Base-by-base conservation (phyloP, 2,329 filamentous ascomycete species). In the Chalara sp. region DNA sequence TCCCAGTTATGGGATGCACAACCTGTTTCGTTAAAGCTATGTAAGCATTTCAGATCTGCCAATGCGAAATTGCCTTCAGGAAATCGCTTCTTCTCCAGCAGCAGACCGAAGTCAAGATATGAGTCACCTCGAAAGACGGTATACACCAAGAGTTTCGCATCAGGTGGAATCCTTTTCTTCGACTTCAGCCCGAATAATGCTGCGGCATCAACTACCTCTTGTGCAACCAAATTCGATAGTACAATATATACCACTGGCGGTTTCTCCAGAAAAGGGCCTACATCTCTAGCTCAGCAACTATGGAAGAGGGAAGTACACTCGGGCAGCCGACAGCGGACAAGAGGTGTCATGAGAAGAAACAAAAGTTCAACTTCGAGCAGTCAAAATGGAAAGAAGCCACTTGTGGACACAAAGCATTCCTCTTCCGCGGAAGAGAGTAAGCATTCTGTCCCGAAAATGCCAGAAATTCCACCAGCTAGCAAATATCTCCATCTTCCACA, bases 401-500 rank as follows among this genome's bases (percentile, higher is more conserved):
- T 50, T 31, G 56, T 58, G 44, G 58, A 62, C 50, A 53, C 53
- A 13, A 56, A 54, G 21, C 51, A 47, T 13, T 10, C 54, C 30
- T 41, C 58, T 28, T 56, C 59, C 48, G 32, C 8, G 42, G 35
- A 50, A 5, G 51, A 58, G 37, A 29, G 46, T 32, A 37, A 55
- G 11, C 56, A 59, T 31, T 48, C 55, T 32, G 6, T 32, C 1
- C n/a, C 50, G 28, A n/a, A 37, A 11, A 47, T 44, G 10, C 12
- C 47, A 46, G 43, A 55, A 43, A n/a, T 10, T 8, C 72, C 43
- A 48, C 44, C 53, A n/a, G 51, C 61, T 28, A 60, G 51, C 33
- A 81, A 80, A 58, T 84, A 84, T 58, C 62, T 82, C 6, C 76
- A 81, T 62, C 67, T 82, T 51, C 71, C 78, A 62, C 52, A 67